Evolutionary conservation across 2,329 filamentous ascomycete genomes (phyloP).

Genomic region (Arthrinium puccinioides): DNA sequence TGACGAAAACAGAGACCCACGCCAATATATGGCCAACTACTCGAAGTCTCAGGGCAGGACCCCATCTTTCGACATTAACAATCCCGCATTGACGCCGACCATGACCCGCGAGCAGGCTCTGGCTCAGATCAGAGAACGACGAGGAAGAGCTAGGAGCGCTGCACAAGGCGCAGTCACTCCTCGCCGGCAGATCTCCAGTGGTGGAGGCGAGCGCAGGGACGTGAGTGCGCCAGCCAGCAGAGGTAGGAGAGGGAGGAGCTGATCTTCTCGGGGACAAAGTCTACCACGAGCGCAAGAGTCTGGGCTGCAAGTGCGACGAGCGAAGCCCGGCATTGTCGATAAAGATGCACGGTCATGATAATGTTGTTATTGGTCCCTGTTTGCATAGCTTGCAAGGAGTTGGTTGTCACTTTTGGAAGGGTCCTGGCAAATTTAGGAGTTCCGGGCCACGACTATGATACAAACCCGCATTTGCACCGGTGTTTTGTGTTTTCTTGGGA

Average conservation of each 20-base stretch:
- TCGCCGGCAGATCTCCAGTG: conserved; percentile 49
- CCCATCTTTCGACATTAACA: conserved; percentile 44
- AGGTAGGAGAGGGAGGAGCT: conserved; percentile 14
- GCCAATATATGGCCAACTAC: conserved; percentile 36
- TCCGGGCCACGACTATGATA: too few species aligned
- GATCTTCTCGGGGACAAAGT: too few species aligned
- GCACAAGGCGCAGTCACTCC: conserved; percentile 57
- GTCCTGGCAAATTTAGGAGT: too few species aligned
- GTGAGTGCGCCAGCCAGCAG: conserved; percentile 37
- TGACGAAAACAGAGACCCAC: conserved; percentile 36
- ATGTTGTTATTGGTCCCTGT: too few species aligned
- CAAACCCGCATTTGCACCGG: too few species aligned
- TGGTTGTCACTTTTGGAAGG: too few species aligned
- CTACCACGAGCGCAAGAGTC: too few species aligned
- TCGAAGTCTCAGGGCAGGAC: conserved; percentile 30
- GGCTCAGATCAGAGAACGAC: conserved; percentile 64
- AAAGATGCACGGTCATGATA: too few species aligned
- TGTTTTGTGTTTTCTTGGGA: too few species aligned
- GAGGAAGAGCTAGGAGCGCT: conserved; percentile 64
- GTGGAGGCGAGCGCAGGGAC: conserved; percentile 35
- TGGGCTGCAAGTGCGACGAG: too few species aligned
- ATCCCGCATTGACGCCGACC: conserved; percentile 55
- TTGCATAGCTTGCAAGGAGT: too few species aligned
- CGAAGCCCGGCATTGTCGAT: too few species aligned
- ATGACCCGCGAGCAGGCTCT: conserved; percentile 70